A percentile compares a stretch with the other conserved stretches of the same genome.
phyloP scores from a whole-genome alignment of 192 early-diverging fungal species.

The Coemansia sp. region DNA sequence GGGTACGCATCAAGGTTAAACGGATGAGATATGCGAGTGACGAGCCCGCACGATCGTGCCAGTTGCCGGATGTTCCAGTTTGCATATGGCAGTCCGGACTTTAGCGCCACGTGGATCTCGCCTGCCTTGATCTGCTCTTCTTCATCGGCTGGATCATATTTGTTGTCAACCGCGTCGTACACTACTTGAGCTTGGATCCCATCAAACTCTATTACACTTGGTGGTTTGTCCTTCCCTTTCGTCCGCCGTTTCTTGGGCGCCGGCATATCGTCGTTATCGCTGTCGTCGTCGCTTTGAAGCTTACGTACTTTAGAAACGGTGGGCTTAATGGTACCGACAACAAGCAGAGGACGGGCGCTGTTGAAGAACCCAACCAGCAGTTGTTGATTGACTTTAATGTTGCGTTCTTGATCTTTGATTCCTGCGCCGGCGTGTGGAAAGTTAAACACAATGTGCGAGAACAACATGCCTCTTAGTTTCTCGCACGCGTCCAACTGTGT shows the following conservation, averaged over 20 bases:
- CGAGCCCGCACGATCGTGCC: slow-evolving; percentile 68
- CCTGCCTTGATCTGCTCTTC: slow-evolving; percentile 21
- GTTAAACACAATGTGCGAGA: slow-evolving; percentile 89
- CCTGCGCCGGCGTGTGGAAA: slow-evolving; percentile 93
- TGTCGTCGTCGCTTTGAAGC: not conserved
- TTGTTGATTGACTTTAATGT: slow-evolving; percentile 77
- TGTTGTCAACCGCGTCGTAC: slow-evolving; percentile 11
- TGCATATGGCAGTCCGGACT: slow-evolving; percentile 83
- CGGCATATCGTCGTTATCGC: not conserved
- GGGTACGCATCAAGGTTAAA: slow-evolving; percentile 73
- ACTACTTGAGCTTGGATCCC: slow-evolving; percentile 33
- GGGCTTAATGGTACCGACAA: slow-evolving; percentile 16
- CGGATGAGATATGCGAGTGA: slow-evolving; percentile 56
- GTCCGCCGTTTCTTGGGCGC: slow-evolving; percentile 14
- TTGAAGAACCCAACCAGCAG: slow-evolving; percentile 65
- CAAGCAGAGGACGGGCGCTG: slow-evolving; percentile 58
- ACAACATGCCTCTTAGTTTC: slow-evolving; percentile 60
- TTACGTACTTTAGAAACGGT: not conserved
- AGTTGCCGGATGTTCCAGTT: slow-evolving; percentile 81
- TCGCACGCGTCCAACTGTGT: slow-evolving; percentile 64
- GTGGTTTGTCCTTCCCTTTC: not conserved
- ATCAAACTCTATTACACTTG: slow-evolving; percentile 35
- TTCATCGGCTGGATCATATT: slow-evolving; percentile 14
- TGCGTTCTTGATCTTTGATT: slow-evolving; percentile 89
- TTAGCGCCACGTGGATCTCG: slow-evolving; percentile 83